Evolutionary conservation across 768 basidiomycete species (phyloP), one percentile per base, ranked within the genome.

Genomic region (Xerocomellus amylosporus): DNA sequence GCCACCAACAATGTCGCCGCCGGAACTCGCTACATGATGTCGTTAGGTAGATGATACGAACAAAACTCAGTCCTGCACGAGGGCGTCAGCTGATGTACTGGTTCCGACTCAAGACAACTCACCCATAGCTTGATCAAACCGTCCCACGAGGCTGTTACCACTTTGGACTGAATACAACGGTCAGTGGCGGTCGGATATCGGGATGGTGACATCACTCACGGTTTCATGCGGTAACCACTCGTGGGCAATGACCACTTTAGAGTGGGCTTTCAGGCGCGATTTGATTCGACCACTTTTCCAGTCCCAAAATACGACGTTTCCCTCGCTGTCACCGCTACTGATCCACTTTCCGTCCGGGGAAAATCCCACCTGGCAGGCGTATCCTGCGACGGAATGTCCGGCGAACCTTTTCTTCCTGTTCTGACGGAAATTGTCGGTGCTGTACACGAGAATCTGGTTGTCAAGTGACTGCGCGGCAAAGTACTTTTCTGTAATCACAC

Each of bases 281-380:
- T 95, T 92, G 71, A 98, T 94, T 58, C 92, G 85, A 2, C 94
- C 91, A n/a, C 88, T 95, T 75, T 97, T 98, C 91, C 93, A 99
- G 71, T 98, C 97, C 97, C 97, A 99, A 72, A 98, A 96, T 4
- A 98, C 90, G 40, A 99, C 80, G 69, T 97, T 94, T 9, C 97
- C 97, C 61, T 88, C 86, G 10, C 91, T 90, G 64, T 98, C 96
- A 28, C 97, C 97, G 54, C 93, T 95, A 65, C 92, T 95, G 64
- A 99, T 90, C 90, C 93, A 98, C 72, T 93, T 93, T 3, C 97
- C 97, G 69, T 99, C 97, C 1, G 97, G 94, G 17, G 95, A 97
- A 74, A 99, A 99, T 26, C 92, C 95, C 31, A 98, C 87, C 66
- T 94, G 90, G 68, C 94, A 97, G 2, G 97, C 97, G 71, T 98